phyloP scores from a whole-genome alignment of 2,329 filamentous ascomycete species.

The Neofusicoccum ribis region DNA sequence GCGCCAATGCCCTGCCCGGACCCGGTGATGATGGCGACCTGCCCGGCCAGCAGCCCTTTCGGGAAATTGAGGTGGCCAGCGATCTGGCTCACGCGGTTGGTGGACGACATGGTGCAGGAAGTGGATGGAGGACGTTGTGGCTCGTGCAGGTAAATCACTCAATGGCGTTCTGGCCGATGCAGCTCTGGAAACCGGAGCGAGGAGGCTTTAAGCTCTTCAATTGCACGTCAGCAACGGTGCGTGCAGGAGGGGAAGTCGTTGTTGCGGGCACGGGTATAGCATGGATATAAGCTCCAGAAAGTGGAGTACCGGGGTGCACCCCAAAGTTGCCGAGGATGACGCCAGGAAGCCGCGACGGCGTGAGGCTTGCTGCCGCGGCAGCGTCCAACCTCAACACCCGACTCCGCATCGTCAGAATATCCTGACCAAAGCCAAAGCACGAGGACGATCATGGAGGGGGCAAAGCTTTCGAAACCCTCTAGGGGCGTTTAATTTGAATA shows the following conservation, averaged over 20 bases:
- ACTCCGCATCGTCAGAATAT: neutral
- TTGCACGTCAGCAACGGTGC: neutral
- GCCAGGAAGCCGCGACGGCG: neutral
- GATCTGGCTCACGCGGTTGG: constrained; percentile 67
- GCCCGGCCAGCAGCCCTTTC: constrained; percentile 72
- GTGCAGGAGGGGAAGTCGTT: neutral
- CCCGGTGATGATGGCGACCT: constrained; percentile 85
- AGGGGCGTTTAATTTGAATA: neutral
- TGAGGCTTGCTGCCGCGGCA: neutral
- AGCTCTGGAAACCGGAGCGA: neutral
- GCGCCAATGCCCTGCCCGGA: constrained; percentile 86
- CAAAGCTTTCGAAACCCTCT: neutral
- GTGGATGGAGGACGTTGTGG: too few relatives aligned
- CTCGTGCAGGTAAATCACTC: too few relatives aligned
- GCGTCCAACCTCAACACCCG: neutral
- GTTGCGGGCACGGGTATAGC: neutral
- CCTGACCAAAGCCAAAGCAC: neutral
- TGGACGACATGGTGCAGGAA: constrained; percentile 21
- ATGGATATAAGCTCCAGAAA: neutral
- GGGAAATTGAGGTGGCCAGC: constrained; percentile 80
- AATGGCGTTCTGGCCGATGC: neutral
- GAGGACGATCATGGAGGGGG: neutral
- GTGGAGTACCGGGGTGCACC: neutral
- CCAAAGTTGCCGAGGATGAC: constrained; percentile 11
- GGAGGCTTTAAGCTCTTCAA: neutral